Evolutionary conservation across 202 grass and related monocot genomes (phyloP), one percentile per base, ranked within the genome.

Genomic region (Zoysia matrella): DNA sequence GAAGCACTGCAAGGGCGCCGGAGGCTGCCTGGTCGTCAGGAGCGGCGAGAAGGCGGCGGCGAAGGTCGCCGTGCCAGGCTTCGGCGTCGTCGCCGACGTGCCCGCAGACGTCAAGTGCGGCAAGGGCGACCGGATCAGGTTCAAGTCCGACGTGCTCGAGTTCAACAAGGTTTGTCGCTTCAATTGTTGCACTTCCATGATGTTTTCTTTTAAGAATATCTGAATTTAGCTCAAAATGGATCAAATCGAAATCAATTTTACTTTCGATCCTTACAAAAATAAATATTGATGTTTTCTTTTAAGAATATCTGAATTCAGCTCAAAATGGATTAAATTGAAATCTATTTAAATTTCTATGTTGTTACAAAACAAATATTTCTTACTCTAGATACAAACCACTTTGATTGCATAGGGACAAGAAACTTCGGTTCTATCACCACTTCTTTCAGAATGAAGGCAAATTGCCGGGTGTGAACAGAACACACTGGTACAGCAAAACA

Each of bases 131-230:
- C 82, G 89, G 15, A 85, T 86, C 73, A 90, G 92, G 58, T 80
- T 86, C 77, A 88, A 85, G 67, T 91, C 92, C 52, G 89, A 95
- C 48, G 85, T 95, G 15, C 87, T 98, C 79, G 71, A 95, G 52
- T 98, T 98, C 74, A 95, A 86, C 80, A 80, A 91, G 92, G 96
- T 98, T 67, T 47, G 65, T 18, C 4, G 2, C 4, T 46, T 70
- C 62, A 6, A 36, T 36, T 36, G 1, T 11, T 72, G 11, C n/a
- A 66, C 3, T 9, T 47, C 52, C 2, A 50, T 41, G 12, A 65
- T 0, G 0, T 51, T 11, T 51, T 62, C 7, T 16, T 67, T 43
- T 0, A 41, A 41, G 39, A 63, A 4, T 18, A 44, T 43, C 7
- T 64, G 46, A 14, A 60, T 63, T 13, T 71, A 7, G 39, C 55